Evolutionary conservation across 768 basidiomycete genomes (phyloP), one percentile per base, ranked within the genome.

Genomic region (Amylocystis lapponica): DNA sequence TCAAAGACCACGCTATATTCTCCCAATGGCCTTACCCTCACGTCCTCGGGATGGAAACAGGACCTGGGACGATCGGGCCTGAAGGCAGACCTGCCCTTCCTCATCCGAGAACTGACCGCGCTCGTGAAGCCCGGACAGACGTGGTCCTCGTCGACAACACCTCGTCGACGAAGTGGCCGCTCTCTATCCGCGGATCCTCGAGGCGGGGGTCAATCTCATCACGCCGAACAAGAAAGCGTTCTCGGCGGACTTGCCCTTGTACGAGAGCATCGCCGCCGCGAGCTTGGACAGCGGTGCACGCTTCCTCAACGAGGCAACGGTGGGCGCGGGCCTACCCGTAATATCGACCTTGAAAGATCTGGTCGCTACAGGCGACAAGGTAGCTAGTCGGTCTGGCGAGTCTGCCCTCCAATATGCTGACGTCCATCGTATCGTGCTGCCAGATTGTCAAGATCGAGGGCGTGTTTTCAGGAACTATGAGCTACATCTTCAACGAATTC

Each of bases 221-320:
- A 99, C 96, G 1, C 95, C 96, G 13, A 99, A 98, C 74, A 99
- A 99, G 66, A 98, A 97, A 66, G 96, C 87, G 1, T 91, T 83
- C 59, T 94, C 91, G 12, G 83, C 85, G 0, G 70, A 78, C 16
- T 66, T 81, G 22, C 54, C 51, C 16, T 67, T 96, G 27, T 97
- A 86, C 59, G 67, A 84, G 39, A 61, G 66, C 19, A 92, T 98
- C 50, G 48, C 84, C 19, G 56, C 56, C 4, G 78, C 86, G 3
- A 78, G 76, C 48, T 62, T 67, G 43, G 70, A 71, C 45, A 74
- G 76, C 40, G 77, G 81, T 3, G 77, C 82, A n/a, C 72, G 77
- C 48, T 86, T 81, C 59, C 67, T 87, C 50, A 83, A 89, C 51
- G 96, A 99, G 65, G 74, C 86, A 1, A 98, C 96, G 0, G 96